Evolutionary conservation across 352 stramenopile genomes (phyloP).

Genomic region (Plasmopara muralis): DNA sequence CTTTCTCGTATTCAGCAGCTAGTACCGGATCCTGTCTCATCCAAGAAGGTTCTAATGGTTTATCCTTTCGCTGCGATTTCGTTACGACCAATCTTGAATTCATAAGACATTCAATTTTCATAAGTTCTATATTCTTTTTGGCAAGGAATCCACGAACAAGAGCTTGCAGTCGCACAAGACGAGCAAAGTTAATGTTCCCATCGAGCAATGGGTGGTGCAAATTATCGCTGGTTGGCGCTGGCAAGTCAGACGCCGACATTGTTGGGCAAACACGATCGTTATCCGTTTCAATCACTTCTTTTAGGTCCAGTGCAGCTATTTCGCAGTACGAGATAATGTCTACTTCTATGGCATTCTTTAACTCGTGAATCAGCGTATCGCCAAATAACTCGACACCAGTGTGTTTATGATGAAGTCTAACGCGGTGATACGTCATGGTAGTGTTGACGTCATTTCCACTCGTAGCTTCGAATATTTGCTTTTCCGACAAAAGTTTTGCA

Average conservation of each 20-base stretch:
- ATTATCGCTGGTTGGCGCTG: neutral
- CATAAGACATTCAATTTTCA: conserved; percentile 51
- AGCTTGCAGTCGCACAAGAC: conserved; percentile 38
- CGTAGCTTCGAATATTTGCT: conserved; percentile 13
- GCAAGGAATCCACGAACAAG: conserved; percentile 40
- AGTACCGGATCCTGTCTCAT: conserved; percentile 17
- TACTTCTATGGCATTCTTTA: conserved; percentile 23
- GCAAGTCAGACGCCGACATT: conserved; percentile 11
- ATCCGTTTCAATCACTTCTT: conserved; percentile 24
- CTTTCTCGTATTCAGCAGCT: conserved; percentile 16
- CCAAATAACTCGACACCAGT: conserved; percentile 22
- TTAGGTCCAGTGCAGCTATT: conserved; percentile 20
- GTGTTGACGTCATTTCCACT: conserved; percentile 3
- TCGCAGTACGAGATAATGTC: conserved; percentile 28
- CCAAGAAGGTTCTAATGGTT: conserved; percentile 13
- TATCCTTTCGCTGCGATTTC: neutral
- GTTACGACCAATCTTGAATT: conserved; percentile 37
- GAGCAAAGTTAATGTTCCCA: conserved; percentile 5
- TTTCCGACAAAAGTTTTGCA: conserved; percentile 31
- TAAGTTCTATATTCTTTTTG: conserved; percentile 26
- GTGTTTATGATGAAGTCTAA: conserved; percentile 23
- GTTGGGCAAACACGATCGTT: conserved; percentile 31
- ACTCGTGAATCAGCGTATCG: conserved; percentile 15
- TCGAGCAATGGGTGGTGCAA: neutral
- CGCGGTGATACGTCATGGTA: conserved; percentile 29